Conservation (phyloP, 306 rosid species). For the Cicer yamashitae region DNA sequence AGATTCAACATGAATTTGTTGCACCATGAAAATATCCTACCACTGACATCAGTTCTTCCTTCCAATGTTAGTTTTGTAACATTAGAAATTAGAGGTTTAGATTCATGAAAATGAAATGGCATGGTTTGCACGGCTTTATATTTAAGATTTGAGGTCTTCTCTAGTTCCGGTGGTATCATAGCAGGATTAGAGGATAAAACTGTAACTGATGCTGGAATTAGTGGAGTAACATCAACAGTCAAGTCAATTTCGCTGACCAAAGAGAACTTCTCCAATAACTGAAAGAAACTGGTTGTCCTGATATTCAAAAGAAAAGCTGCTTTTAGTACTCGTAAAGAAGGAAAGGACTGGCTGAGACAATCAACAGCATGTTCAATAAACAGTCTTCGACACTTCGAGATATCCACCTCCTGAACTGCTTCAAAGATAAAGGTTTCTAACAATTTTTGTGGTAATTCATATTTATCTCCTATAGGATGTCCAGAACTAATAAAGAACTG, state of each 20-base stretch:
- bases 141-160: slow-evolving; percentile 41
- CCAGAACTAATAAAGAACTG: slow-evolving; percentile 48
- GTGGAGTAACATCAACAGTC: slow-evolving; percentile 69
- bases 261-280: slow-evolving; percentile 60
- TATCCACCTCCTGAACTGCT: slow-evolving; percentile 73
- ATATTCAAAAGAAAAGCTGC: slow-evolving; percentile 71
- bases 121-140: slow-evolving; percentile 44
- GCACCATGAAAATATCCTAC: slow-evolving; percentile 58
- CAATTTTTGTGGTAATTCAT: slow-evolving; percentile 38
- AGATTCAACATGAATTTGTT: slow-evolving; percentile 2
- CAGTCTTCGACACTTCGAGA: slow-evolving; percentile 72
- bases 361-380: slow-evolving; percentile 64
- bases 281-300: slow-evolving; percentile 49
- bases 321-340: slow-evolving; percentile 65
- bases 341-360: slow-evolving; percentile 69
- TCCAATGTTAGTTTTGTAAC: slow-evolving; percentile 71
- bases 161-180: slow-evolving; percentile 43
- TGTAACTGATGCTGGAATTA: slow-evolving; percentile 60
- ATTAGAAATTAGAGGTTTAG: slow-evolving; percentile 51
- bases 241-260: slow-evolving; percentile 69
- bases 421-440: slow-evolving; percentile 57
- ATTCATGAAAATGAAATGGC: slow-evolving; percentile 44
- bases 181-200: slow-evolving; percentile 53
- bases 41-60: slow-evolving; percentile 77
- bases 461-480: slow-evolving; percentile 44